Evolutionary conservation across 164 flowering plant species (phyloP), one percentile per base, ranked within the genome.

Genomic region (Nelumbo lutea): DNA sequence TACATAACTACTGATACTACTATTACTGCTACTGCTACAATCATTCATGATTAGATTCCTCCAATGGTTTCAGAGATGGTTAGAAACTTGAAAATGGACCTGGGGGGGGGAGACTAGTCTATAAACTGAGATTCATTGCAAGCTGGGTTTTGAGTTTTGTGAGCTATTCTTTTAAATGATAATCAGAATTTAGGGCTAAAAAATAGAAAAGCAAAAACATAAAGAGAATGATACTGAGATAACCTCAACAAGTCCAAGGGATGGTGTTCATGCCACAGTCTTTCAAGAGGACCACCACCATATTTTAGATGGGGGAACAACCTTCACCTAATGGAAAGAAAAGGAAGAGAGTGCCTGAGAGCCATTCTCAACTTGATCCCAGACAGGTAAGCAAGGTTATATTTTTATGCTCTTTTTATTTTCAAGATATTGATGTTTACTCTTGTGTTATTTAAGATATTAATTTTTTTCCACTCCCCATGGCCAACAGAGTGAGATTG

Each of bases 301-400:
- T 45, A 73, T 69, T 66, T 73, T 82, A 1, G 87, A 69, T 59
- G 87, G 79, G 39, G 77, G 75, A 38, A 74, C 42, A 75, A 55
- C 66, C 79, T 68, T 83, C 86, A 13, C 82, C 87, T 10, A 58
- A 61, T 72, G 87, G 75, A 40, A 91, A 81, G 78, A 86, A 83
- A 75, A 87, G 91, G 76, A 88, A 83, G 70, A 78, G 27, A 27
- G 27, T 46, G 38, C 27, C 82, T 41, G 89, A 83, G 15, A 58
- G 78, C 46, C 76, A 61, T 64, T 71, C 84, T 69, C 79, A 78
- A 44, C 65, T 75, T 39, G 66, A 78, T 70, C 53, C 81, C 57
- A 69, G 57, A 39, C 84, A 83, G 93, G 91, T 90, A 78, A 62
- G 45, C 41, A 52, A 40, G 27, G 52, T 47, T 66, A 43, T 42